Percentiles rank a stretch among this genome's conserved stretches.
These are phyloP conservation scores for Coniochaeta hoffmannii DNA, from an alignment of 2,329 filamentous ascomycete genomes.

Conservation along the genomic window DNA sequence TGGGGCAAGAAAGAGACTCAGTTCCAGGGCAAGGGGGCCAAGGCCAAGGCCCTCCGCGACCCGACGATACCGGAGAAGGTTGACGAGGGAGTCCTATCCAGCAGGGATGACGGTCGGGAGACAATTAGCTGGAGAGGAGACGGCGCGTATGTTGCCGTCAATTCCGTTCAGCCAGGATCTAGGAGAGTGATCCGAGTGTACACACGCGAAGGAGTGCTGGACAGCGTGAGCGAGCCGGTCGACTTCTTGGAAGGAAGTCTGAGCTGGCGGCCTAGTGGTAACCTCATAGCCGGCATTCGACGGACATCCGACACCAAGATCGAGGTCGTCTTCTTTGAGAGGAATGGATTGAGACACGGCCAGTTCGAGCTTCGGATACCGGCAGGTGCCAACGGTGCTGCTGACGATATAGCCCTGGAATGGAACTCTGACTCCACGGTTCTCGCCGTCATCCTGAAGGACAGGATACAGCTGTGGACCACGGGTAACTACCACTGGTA, in stretches of 20 bases:
- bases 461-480: conserved; percentile 87
- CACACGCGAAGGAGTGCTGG: conserved; percentile 80
- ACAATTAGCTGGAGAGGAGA: conserved; percentile 92
- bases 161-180: conserved; percentile 59
- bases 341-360: conserved; percentile 94
- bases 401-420: conserved; percentile 40
- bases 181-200: conserved; percentile 84
- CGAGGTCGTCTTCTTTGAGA: conserved; percentile 90
- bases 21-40: conserved; percentile 86
- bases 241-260: conserved; percentile 81
- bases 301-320: conserved; percentile 55
- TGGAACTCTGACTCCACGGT: conserved; percentile 95
- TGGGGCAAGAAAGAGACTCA: conserved; percentile 99
- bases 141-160: conserved; percentile 83
- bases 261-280: conserved; percentile 88
- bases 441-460: conserved; percentile 68
- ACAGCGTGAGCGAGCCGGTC: conserved; percentile 91
- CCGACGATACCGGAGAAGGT: conserved; percentile 91
- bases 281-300: conserved; percentile 82
- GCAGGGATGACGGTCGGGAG: conserved; percentile 62
- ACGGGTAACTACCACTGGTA: conserved; percentile 99
- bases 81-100: conserved; percentile 72
- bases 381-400: conserved; percentile 4
- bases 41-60: conserved; percentile 77
- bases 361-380: conserved; percentile 68